Percentiles rank a stretch among this genome's conserved stretches.
Evolutionary conservation across 208 protist species (phyloP).

Genomic region (Wallacemonas sp.): DNA sequence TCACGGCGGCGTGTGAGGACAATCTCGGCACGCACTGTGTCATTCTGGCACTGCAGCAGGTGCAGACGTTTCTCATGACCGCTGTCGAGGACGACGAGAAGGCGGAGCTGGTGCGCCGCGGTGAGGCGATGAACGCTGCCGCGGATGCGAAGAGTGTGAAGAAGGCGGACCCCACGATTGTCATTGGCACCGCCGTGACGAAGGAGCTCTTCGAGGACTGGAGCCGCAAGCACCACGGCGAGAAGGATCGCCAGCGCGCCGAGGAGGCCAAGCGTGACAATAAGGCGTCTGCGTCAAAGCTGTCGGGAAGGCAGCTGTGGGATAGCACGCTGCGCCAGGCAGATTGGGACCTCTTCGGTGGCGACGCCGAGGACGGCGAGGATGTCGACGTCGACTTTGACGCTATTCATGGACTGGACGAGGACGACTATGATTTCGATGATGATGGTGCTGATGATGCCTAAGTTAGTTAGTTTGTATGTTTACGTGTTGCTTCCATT

Average conservation of each 20-base stretch:
- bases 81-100: constrained; percentile 69
- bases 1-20: constrained; percentile 60
- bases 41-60: constrained; percentile 69
- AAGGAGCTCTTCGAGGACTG: constrained; percentile 82
- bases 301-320: constrained; percentile 87
- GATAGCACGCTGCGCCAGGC: constrained; percentile 69
- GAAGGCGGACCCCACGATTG: constrained; percentile 70
- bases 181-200: constrained; percentile 79
- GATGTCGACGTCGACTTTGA: constrained; percentile 80
- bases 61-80: constrained; percentile 68
- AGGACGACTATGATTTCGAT: constrained; percentile 75
- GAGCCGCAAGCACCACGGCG: constrained; percentile 56
- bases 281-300: constrained; percentile 52
- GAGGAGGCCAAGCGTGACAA: constrained; percentile 47
- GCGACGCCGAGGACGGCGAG: constrained; percentile 42
- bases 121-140: constrained; percentile 56
- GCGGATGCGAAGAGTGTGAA: constrained; percentile 27
- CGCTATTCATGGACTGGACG: constrained; percentile 35
- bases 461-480: background rate
- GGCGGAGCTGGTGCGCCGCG: constrained; percentile 62
- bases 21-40: constrained; percentile 78
- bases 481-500: constrained; percentile 19
- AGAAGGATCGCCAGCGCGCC: constrained; percentile 43
- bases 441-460: constrained; percentile 22
- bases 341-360: constrained; percentile 83